phyloP scores from a whole-genome alignment of 1,139 yeast genomes.

The Candida frijolesensis region DNA sequence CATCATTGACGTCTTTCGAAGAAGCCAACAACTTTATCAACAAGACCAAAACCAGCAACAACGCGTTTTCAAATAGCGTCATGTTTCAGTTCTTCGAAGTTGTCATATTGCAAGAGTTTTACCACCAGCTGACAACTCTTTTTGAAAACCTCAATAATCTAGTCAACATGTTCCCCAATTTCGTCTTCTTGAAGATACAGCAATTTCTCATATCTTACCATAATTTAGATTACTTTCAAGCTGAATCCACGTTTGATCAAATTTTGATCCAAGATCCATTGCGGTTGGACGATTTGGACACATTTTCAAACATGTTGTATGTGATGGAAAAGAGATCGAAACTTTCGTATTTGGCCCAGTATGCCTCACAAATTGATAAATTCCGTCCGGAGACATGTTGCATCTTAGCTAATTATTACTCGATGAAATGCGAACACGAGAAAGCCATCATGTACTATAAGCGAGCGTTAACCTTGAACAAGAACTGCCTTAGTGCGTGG shows the following conservation, averaged over 20 bases:
- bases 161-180: slow-evolving; percentile 61
- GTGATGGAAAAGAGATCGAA: slow-evolving; percentile 91
- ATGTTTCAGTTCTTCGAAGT: slow-evolving; percentile 74
- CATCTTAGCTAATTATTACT: slow-evolving; percentile 89
- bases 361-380: slow-evolving; percentile 79
- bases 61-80: slow-evolving; percentile 28
- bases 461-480: slow-evolving; percentile 80
- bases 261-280: slow-evolving; percentile 79
- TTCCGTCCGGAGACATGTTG: slow-evolving; percentile 96
- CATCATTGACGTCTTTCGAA: slow-evolving; percentile 64
- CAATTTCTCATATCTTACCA: slow-evolving; percentile 81
- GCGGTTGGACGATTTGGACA: slow-evolving; percentile 86
- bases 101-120: slow-evolving; percentile 76
- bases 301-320: slow-evolving; percentile 88
- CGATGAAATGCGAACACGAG: slow-evolving; percentile 91
- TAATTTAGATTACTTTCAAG: slow-evolving; percentile 74
- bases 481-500: slow-evolving; percentile 91
- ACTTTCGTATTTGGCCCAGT: slow-evolving; percentile 83
- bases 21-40: slow-evolving; percentile 56
- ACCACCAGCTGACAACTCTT: slow-evolving; percentile 61
- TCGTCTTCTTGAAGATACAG: slow-evolving; percentile 76
- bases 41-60: slow-evolving; percentile 27
- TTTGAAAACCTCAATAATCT: slow-evolving; percentile 51
- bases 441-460: slow-evolving; percentile 92
- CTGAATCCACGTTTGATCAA: slow-evolving; percentile 78